phyloP scores from a whole-genome alignment of 257 asterid species.

The Ehretia macrophylla region DNA sequence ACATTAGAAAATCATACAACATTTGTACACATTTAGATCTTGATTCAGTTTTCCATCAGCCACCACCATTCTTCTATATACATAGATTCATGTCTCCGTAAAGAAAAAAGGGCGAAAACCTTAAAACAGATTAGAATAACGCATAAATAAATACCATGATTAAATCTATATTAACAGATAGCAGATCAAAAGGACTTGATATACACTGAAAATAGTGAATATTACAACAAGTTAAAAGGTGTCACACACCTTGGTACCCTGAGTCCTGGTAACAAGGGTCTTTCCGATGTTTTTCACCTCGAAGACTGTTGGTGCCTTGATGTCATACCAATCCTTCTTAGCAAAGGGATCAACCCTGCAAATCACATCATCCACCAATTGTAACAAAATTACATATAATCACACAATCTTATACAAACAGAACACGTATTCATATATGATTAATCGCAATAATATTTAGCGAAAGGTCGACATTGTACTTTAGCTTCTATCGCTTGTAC shows the following conservation, averaged over 20 bases:
- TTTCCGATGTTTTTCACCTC: constrained; percentile 45
- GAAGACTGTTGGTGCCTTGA: constrained; percentile 58
- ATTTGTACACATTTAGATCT: too few species aligned
- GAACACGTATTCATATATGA: too few species aligned
- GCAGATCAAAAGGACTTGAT: background rate
- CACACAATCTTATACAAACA: background rate
- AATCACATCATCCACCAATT: background rate
- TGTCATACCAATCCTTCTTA: constrained; percentile 70
- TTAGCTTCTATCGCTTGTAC: too few species aligned
- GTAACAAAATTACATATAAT: background rate
- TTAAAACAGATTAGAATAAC: too few species aligned
- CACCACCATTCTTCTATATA: too few species aligned
- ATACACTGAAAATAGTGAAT: background rate
- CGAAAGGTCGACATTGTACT: background rate
- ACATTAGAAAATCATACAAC: too few species aligned
- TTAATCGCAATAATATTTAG: too few species aligned
- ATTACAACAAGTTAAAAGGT: background rate
- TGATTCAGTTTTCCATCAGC: too few species aligned
- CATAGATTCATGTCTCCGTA: too few species aligned
- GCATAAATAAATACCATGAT: too few species aligned
- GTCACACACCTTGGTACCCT: constrained; percentile 57
- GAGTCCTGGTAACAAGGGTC: constrained; percentile 64
- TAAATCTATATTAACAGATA: too few species aligned
- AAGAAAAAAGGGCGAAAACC: too few species aligned
- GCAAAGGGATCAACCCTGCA: constrained; percentile 49